Evolutionary conservation across 805 yeast genomes (phyloP), one percentile per base, ranked within the genome.

Genomic region (Clavispora asparagi): DNA sequence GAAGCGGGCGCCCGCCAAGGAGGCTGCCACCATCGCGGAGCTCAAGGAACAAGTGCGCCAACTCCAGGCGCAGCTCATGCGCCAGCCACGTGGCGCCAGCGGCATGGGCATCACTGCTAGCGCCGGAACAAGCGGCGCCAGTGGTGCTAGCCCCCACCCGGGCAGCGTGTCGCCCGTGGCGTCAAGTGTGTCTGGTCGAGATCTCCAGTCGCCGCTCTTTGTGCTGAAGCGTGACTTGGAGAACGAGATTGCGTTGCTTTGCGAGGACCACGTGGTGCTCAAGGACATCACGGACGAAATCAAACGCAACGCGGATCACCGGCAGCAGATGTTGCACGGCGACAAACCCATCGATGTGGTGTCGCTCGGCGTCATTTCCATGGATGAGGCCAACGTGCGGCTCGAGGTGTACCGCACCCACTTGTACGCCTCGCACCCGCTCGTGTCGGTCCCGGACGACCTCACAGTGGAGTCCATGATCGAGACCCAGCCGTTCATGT

Each of bases 341-440:
- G 57, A 41, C 39, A 43, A 58, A 25, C 42, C 47, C 4, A 57
- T 65, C 4, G 90, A 85, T 54, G 70, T 84, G 9, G 70, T 89
- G 0, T 66, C 77, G 1, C 60, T 70, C 14, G 89, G 90, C 0
- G 54, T 85, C 3, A 52, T 90, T 9, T 67, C 85, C 2, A 50
- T 67, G 11, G 79, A 73, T 13, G 87, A 88, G 57, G 90, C 95
- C 3, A 64, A 67, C 40, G 45, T 56, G 26, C 65, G 94, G 28
- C 63, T 87, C 27, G 55, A 71, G 1, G 40, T 75, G 8, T 90
- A 83, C 61, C 65, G 74, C 26, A 60, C 63, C 0, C 60, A 63
- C 9, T 61, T 87, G 14, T 76, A 77, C 54, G 59, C 69, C 0
- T 56, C 62, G 6, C 79, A 74, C 52, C 87, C 91, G 3, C 74